These are phyloP conservation scores for Cenchrus purpureus DNA, from an alignment of 176 grass and related monocot genomes.

Conservation along the genomic window DNA sequence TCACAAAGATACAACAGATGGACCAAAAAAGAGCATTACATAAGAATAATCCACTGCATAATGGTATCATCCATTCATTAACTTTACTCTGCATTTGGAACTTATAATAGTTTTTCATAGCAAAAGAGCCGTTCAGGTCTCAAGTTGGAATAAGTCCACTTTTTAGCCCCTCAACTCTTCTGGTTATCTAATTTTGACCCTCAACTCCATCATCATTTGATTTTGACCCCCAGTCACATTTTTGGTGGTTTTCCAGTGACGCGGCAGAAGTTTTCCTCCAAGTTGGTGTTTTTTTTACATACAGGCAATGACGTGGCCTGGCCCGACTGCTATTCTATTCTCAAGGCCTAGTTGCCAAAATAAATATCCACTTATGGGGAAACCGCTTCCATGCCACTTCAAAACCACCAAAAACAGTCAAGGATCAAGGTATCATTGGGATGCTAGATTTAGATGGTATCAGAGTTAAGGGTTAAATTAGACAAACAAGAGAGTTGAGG, in stretches of 20 bases:
- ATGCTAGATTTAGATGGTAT: background rate
- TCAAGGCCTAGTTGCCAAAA: background rate
- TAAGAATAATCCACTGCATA: background rate
- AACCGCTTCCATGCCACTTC: background rate
- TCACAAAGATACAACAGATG: conserved; percentile 23
- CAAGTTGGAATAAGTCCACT: background rate
- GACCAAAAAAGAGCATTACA: background rate
- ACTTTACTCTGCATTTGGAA: background rate
- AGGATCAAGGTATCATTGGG: background rate
- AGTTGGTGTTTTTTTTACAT: background rate
- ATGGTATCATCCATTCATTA: background rate
- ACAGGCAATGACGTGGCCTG: background rate
- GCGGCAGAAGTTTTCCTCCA: background rate
- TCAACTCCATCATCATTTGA: background rate
- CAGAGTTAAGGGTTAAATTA: background rate
- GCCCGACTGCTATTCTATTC: background rate
- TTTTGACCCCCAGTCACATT: background rate
- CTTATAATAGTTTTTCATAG: conserved; percentile 9
- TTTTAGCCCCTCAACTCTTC: background rate
- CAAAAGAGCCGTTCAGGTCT: background rate
- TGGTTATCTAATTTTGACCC: background rate
- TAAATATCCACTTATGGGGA: background rate
- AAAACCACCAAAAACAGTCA: background rate
- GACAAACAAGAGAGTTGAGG: background rate
- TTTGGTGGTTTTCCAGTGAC: background rate